Evolutionary conservation across 768 basidiomycete genomes (phyloP).

Genomic region (Lyophyllum shimeji): DNA sequence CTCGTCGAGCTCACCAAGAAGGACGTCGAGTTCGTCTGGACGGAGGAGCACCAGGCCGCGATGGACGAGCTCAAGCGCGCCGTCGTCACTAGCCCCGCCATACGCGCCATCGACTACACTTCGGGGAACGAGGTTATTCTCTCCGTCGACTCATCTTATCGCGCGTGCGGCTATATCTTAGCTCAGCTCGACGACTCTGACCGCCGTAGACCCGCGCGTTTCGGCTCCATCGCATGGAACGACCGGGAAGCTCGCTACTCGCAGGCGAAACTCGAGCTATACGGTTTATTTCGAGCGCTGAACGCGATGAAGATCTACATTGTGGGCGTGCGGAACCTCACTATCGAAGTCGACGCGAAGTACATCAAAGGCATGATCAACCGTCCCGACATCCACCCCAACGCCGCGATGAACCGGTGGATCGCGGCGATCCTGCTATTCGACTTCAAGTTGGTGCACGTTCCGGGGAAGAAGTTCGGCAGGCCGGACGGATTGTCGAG

Average conservation of each 20-base stretch:
- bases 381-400: slow-evolving; percentile 33
- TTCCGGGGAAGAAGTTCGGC: slow-evolving; percentile 20
- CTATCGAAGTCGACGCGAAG: slow-evolving; percentile 20
- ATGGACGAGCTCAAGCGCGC: slow-evolving; percentile 15
- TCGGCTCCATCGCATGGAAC: background rate
- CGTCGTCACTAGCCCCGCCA: background rate
- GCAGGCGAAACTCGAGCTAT: slow-evolving; percentile 28
- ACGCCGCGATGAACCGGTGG: slow-evolving; percentile 39
- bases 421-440: slow-evolving; percentile 38
- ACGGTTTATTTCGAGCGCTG: slow-evolving; percentile 21
- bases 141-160: slow-evolving; percentile 26
- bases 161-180: slow-evolving; percentile 5
- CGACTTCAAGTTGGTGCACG: slow-evolving; percentile 34
- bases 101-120: slow-evolving; percentile 27
- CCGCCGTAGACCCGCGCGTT: slow-evolving; percentile 2
- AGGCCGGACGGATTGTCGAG: slow-evolving; percentile 4
- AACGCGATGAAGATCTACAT: slow-evolving; percentile 18
- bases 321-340: slow-evolving; percentile 24
- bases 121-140: slow-evolving; percentile 22
- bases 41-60: slow-evolving; percentile 15
- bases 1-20: slow-evolving; percentile 12
- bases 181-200: slow-evolving; percentile 7
- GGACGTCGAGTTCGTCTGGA: slow-evolving; percentile 22
- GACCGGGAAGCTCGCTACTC: slow-evolving; percentile 22
- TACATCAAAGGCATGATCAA: slow-evolving; percentile 37